A percentile compares a stretch with the other conserved stretches of the same genome.
phyloP scores from a whole-genome alignment of 2,329 filamentous ascomycete genomes.

The Arthrobotrys sinensis region DNA sequence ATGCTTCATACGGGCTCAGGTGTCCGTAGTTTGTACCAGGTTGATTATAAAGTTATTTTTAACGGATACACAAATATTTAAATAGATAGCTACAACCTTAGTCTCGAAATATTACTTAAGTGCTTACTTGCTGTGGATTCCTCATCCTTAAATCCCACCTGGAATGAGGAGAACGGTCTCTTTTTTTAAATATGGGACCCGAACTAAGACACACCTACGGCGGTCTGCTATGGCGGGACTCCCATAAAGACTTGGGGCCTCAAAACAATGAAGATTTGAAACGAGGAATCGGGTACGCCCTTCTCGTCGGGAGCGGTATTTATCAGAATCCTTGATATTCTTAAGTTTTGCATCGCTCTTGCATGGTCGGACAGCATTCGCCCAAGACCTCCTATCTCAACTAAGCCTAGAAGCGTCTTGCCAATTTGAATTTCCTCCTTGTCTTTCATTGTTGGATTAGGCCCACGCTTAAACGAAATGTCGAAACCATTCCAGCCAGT shows the following conservation, averaged over 20 bases:
- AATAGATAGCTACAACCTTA: too few relatives aligned
- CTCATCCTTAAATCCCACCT: too few relatives aligned
- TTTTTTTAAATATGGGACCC: too few relatives aligned
- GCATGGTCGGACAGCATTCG: constrained; percentile 37
- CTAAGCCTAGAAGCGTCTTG: constrained; percentile 33
- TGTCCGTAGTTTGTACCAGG: too few relatives aligned
- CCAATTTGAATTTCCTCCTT: constrained; percentile 44
- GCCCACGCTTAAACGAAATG: constrained; percentile 16
- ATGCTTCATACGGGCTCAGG: too few relatives aligned
- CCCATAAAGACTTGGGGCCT: constrained; percentile 20
- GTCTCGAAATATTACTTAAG: too few relatives aligned
- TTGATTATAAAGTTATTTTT: too few relatives aligned
- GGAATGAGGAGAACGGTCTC: too few relatives aligned
- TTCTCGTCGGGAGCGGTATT: neutral
- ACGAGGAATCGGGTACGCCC: neutral
- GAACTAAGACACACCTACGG: too few relatives aligned
- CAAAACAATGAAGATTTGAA: constrained; percentile 38
- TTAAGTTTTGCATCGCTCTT: constrained; percentile 13
- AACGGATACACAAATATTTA: too few relatives aligned
- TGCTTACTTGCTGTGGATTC: too few relatives aligned
- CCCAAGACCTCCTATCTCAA: constrained; percentile 35
- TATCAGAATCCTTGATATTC: constrained; percentile 33
- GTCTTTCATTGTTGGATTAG: neutral
- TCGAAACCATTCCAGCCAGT: constrained; percentile 20
- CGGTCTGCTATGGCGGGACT: neutral